These are phyloP conservation scores for Sechiopsis laciniata DNA, from an alignment of 306 rosid species.

Conservation along the genomic window DNA sequence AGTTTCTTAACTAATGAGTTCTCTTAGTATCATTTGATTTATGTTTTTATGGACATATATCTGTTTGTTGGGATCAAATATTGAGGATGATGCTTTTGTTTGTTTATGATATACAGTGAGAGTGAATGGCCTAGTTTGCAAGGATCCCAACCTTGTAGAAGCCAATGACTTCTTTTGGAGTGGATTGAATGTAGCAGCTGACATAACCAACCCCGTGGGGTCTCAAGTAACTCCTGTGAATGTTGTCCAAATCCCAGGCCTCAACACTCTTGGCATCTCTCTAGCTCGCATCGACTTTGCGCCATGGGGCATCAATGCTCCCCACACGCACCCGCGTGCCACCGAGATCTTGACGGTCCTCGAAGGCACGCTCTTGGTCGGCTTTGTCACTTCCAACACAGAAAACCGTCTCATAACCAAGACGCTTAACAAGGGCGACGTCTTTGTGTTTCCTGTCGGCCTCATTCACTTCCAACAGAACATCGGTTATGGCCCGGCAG, in stretches of 20 bases:
- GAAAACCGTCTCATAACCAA: slow-evolving; percentile 27
- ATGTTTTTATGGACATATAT: background rate
- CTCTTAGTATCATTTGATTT: too few relatives aligned
- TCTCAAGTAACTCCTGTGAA: slow-evolving; percentile 25
- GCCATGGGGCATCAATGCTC: slow-evolving; percentile 32
- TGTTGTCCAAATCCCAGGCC: slow-evolving; percentile 34
- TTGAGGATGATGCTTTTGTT: background rate
- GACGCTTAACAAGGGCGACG: slow-evolving; percentile 29
- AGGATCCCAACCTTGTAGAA: slow-evolving; percentile 28
- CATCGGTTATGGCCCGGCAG: slow-evolving; percentile 14
- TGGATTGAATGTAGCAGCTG: slow-evolving; percentile 28
- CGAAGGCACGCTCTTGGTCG: slow-evolving; percentile 33
- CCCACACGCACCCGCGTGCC: slow-evolving; percentile 36
- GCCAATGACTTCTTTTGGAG: slow-evolving; percentile 35
- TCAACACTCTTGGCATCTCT: slow-evolving; percentile 35
- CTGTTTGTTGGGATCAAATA: background rate
- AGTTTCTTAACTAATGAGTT: too few relatives aligned
- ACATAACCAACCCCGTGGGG: slow-evolving; percentile 33
- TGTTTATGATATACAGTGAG: slow-evolving; percentile 13
- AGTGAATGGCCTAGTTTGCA: slow-evolving; percentile 30
- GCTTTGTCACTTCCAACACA: slow-evolving; percentile 35
- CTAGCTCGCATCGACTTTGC: slow-evolving; percentile 32
- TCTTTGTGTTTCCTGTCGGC: slow-evolving; percentile 35
- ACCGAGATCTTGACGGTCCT: slow-evolving; percentile 30
- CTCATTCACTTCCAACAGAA: slow-evolving; percentile 35